Percentiles rank a stretch among this genome's conserved stretches.
Conservation (phyloP, 345 rosid genomes). For the Firmiana major region DNA sequence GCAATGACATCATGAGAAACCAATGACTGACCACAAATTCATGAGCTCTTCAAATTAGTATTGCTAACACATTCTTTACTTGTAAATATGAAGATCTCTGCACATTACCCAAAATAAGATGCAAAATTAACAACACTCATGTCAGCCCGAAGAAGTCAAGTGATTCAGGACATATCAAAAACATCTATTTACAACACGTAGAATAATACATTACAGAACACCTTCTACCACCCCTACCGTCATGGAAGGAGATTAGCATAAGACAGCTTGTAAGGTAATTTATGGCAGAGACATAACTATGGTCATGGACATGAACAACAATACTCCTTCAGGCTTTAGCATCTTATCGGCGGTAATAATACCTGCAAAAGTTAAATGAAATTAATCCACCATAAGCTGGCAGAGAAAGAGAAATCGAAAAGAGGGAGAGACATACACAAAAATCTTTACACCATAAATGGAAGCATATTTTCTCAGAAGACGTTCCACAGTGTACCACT, state of each 20-base stretch:
- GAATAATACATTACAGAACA: not conserved
- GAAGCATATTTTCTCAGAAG: constrained; percentile 81
- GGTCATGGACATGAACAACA: not conserved
- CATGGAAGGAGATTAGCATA: not conserved
- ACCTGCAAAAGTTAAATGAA: constrained; percentile 37
- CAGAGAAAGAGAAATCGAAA: not conserved
- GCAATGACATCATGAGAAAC: not conserved
- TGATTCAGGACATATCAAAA: no score
- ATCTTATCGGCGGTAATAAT: constrained; percentile 56
- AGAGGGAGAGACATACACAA: constrained; percentile 46
- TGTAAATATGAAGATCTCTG: no score
- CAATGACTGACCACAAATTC: not conserved
- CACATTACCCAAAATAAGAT: no score
- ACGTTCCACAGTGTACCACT: constrained; percentile 85
- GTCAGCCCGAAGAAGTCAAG: no score
- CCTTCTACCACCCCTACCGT: not conserved
- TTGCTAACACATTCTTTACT: not conserved
- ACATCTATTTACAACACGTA: not conserved
- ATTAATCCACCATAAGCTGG: not conserved
- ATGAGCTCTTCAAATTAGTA: not conserved
- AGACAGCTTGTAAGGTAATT: not conserved
- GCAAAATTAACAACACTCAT: no score
- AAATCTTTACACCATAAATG: constrained; percentile 54
- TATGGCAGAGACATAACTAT: not conserved
- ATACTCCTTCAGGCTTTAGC: not conserved